Base-by-base conservation (phyloP, 305 asterid genomes). In the Fraxinus baroniana region DNA sequence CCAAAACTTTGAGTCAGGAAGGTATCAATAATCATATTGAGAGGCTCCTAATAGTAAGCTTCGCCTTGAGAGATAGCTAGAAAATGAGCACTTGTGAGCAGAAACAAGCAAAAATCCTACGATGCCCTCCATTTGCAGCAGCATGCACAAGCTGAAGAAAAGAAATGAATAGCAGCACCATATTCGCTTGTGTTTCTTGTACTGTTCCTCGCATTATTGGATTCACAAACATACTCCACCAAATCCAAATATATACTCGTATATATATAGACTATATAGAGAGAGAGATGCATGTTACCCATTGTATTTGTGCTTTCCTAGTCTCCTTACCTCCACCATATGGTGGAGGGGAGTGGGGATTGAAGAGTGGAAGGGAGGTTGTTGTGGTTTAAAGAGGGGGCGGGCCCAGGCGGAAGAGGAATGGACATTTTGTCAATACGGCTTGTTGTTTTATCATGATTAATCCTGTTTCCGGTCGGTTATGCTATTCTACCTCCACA, bases 361-460 rank as follows among this genome's bases (percentile, higher is more conserved):
- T 28, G 17, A 12, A 49, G 79, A 33, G 9, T 46, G 52, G n/a
- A 74, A 30, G 83, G 28, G 82, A 76, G 80, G 84, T 89, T 71
- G 90, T 90, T 86, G 82, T 82, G 80, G 77, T 84, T 72, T 36
- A 77, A 85, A 77, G 81, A 3, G 82, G 87, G 90, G 90, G 60
- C 18, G n/a, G 74, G 74, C 87, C 89, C 89, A 83, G 64, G 60
- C 37, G 24, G 84, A 79, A 82, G 83, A 80, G 68, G 81, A 84
- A 83, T 80, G 82, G 86, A 82, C 82, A 71, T 83, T 83, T 86
- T 82, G 76, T 84, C 80, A 22, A 76, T n/a, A 64, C 57, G 82
- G 84, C 36, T 82, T 24, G 33, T 75, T 60, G 24, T 77, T 60
- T 18, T 46, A 72, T 49, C 37, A 33, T 20, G 33, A 22, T 18